Percentiles rank a stretch among this genome's conserved stretches.
These are phyloP conservation scores for Globisporangium nagaii DNA, from an alignment of 352 stramenopile species.

Conservation along the genomic window DNA sequence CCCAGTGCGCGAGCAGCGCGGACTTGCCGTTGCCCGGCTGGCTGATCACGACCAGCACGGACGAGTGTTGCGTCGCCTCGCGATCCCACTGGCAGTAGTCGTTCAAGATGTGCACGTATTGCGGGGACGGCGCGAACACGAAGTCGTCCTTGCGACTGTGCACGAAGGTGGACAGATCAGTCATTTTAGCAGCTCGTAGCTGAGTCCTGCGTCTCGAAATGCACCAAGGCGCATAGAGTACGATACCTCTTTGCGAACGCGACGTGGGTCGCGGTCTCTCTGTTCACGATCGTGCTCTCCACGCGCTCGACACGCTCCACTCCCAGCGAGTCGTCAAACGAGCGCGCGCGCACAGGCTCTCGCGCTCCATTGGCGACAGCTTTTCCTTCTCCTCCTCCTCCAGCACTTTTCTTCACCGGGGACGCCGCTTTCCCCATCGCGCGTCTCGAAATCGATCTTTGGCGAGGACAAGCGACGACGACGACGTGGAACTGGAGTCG, in stretches of 20 bases:
- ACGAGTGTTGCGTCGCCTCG: slow-evolving; percentile 20
- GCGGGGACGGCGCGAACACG: slow-evolving; percentile 46
- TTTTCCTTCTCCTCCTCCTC: neutral
- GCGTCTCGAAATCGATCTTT: slow-evolving; percentile 2
- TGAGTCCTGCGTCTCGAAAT: no score
- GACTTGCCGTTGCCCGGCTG: slow-evolving; percentile 71
- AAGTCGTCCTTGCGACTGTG: slow-evolving; percentile 61
- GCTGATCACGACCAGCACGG: slow-evolving; percentile 57
- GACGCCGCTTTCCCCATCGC: slow-evolving; percentile 31
- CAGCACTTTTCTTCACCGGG: slow-evolving; percentile 22
- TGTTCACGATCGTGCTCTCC: slow-evolving; percentile 66
- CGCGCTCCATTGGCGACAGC: slow-evolving; percentile 1
- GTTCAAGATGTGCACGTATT: slow-evolving; percentile 66
- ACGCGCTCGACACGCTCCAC: slow-evolving; percentile 24
- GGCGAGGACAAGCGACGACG: slow-evolving; percentile 5
- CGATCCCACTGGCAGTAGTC: slow-evolving; percentile 57
- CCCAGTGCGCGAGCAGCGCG: slow-evolving; percentile 72
- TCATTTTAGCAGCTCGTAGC: no score
- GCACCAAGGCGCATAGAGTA: no score
- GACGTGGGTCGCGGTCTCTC: slow-evolving; percentile 64
- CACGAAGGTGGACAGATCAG: no score
- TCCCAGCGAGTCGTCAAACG: slow-evolving; percentile 19
- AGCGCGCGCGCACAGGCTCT: slow-evolving; percentile 9
- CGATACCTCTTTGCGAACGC: slow-evolving; percentile 63
- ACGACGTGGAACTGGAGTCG: no score